Base-by-base conservation (phyloP, 805 yeast species). In the Vanderwaltozyma tropicalis region DNA sequence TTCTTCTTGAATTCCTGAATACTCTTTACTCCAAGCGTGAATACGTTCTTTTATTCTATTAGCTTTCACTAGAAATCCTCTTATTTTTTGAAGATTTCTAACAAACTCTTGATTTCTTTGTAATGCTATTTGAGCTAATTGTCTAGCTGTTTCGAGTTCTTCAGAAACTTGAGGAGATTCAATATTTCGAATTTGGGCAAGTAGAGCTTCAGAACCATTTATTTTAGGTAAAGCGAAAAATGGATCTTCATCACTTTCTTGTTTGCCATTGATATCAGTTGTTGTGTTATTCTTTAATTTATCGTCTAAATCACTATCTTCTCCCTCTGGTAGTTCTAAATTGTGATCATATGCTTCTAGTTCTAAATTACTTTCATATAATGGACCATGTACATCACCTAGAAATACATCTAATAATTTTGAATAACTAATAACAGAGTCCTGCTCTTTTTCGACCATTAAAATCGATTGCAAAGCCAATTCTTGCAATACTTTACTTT, bases 81-180 rank as follows among this genome's bases (percentile, higher is more conserved):
- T 70, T 27, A 92, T 70, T 26, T 68, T 73, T n/a, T 75, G 67
- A 50, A 92, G 64, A 43, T 87, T 82, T 50, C 89, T 71, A 36
- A 87, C 79, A 55, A 80, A 89, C 59, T 92, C 97, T 53, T 85
- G 87, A 41, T 78, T 74, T 43, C 89, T 76, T 58, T 88, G 95
- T 32, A 86, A 66, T 0, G 81, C 80, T 32, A 80, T 86, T 66
- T 72, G 95, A 37, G 74, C 77, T 57, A 77, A 68, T 50, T 81
- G 88, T 44, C 89, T 65, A 1, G 83, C 67, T 34, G 78, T 81
- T 46, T 78, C 83, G 4, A 85, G 81, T 25, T 69, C 71, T 28
- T 73, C 80, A 0, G 66, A 61, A 3, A 64, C 53, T n/a, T 71
- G 54, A 1, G 78, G 80, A 40, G 64, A 69, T 45, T 24, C 22